These are phyloP conservation scores for Tripterygium wilfordii DNA, from an alignment of 177 flowering plant species.

Conservation along the genomic window DNA sequence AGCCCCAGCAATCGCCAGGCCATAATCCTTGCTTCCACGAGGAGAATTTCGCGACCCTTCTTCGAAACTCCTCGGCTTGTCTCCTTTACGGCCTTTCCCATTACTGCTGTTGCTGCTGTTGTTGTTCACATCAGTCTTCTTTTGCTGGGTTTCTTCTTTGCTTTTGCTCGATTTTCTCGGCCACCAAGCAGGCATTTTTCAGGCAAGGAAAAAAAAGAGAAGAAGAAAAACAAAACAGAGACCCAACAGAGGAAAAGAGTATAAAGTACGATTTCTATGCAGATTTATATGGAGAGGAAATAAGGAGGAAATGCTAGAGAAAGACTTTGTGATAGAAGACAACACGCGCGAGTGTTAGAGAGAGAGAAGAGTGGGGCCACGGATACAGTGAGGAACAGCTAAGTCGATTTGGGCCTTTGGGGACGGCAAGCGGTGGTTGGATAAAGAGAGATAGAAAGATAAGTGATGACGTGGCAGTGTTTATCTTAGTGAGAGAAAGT, in stretches of 20 bases:
- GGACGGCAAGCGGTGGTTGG: conserved; percentile 41
- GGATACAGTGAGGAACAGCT: conserved; percentile 32
- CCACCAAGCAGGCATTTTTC: conserved; percentile 82
- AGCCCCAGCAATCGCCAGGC: conserved; percentile 2
- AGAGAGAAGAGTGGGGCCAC: conserved; percentile 3
- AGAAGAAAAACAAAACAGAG: no score
- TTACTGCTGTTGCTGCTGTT: neutral
- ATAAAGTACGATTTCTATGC: no score
- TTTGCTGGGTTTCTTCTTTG: conserved; percentile 25
- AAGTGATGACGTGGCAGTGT: conserved; percentile 26
- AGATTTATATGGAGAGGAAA: no score
- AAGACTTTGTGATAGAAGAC: no score
- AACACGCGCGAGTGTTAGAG: no score
- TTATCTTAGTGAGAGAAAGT: conserved; percentile 3
- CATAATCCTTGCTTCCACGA: conserved; percentile 16
- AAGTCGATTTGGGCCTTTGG: conserved; percentile 5
- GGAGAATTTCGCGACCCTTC: conserved; percentile 16
- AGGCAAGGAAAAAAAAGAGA: neutral
- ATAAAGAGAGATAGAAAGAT: no score
- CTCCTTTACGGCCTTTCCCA: neutral
- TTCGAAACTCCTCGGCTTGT: conserved; percentile 12
- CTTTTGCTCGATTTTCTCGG: conserved; percentile 38
- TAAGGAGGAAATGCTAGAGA: no score
- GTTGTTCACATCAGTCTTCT: conserved; percentile 8
- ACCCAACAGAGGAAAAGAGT: neutral